Percentiles rank a stretch among this genome's conserved stretches.
phyloP scores from a whole-genome alignment of 192 early-diverging fungal genomes.

The Rhizophagus clarus region DNA sequence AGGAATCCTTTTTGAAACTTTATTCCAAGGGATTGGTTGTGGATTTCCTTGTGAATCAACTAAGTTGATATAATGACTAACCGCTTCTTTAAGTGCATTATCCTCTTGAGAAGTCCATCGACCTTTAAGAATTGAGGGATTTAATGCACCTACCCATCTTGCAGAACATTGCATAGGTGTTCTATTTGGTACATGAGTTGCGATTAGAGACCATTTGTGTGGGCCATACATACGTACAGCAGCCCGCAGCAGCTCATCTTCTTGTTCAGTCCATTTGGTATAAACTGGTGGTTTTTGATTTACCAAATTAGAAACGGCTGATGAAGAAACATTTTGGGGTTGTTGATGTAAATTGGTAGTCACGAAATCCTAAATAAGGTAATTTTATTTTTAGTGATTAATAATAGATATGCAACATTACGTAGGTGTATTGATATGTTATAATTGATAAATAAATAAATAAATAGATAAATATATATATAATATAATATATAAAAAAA shows the following conservation, averaged over 20 bases:
- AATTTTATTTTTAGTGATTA: neutral
- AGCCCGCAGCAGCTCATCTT: conserved; percentile 44
- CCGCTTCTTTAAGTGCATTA: conserved; percentile 42
- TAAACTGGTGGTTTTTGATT: conserved; percentile 46
- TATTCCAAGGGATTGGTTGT: conserved; percentile 51
- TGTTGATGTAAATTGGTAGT: too few relatives aligned
- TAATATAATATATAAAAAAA: too few relatives aligned
- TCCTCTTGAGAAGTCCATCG: conserved; percentile 56
- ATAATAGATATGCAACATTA: neutral
- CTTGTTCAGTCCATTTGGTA: conserved; percentile 50
- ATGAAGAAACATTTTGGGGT: neutral
- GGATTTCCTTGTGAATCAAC: conserved; percentile 40
- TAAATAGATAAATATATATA: too few relatives aligned
- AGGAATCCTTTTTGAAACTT: conserved; percentile 49
- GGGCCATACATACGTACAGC: conserved; percentile 48
- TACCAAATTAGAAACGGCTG: neutral
- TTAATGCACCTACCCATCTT: conserved; percentile 53
- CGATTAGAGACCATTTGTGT: conserved; percentile 52
- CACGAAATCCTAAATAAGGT: neutral
- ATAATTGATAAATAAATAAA: too few relatives aligned
- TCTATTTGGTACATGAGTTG: conserved; percentile 51
- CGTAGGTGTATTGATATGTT: too few relatives aligned
- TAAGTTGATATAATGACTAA: conserved; percentile 38
- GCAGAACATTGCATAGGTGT: conserved; percentile 58
- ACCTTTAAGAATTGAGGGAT: conserved; percentile 54